Evolutionary conservation across 192 early-diverging fungal genomes (phyloP), one percentile per base, ranked within the genome.

Genomic region (Podila verticillata): DNA sequence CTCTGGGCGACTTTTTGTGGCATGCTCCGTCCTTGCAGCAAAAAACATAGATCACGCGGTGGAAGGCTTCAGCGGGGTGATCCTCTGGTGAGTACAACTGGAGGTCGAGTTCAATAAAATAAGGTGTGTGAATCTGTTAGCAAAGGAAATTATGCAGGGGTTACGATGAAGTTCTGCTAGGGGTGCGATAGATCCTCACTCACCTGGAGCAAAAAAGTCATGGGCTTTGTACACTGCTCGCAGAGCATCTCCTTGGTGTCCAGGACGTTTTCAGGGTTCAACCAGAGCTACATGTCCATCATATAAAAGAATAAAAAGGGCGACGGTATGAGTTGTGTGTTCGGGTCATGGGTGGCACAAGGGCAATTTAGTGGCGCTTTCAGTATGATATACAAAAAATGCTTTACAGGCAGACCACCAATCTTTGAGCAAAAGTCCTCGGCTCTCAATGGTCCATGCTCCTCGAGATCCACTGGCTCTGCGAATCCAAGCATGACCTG

Each of bases 71-170:
- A 0, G 74, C 69, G 0, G 94, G 92, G 26, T 91, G 85, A 75
- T 99, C 95, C 67, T 99, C 96, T 12, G 98, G 96, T 2, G 96
- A 94, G 66, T 96, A 99, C 7, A 99, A 77, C 91, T 94, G 63
- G 19, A 6, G 34, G 30, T n/a, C n/a, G n/a, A n/a, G n/a, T n/a
- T n/a, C n/a, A n/a, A n/a, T n/a, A n/a, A n/a, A n/a, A n/a, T n/a
- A n/a, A n/a, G n/a, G n/a, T n/a, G n/a, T n/a, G n/a, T n/a, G n/a
- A n/a, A n/a, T n/a, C n/a, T n/a, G n/a, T n/a, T n/a, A n/a, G n/a
- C n/a, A n/a, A n/a, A n/a, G n/a, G n/a, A n/a, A n/a, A n/a, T n/a
- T n/a, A n/a, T n/a, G n/a, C n/a, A n/a, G n/a, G n/a, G n/a, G n/a
- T n/a, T n/a, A n/a, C n/a, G n/a, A n/a, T n/a, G n/a, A n/a, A n/a